Base-by-base conservation (phyloP, 2,329 filamentous ascomycete species). In the Phoma sp. region DNA sequence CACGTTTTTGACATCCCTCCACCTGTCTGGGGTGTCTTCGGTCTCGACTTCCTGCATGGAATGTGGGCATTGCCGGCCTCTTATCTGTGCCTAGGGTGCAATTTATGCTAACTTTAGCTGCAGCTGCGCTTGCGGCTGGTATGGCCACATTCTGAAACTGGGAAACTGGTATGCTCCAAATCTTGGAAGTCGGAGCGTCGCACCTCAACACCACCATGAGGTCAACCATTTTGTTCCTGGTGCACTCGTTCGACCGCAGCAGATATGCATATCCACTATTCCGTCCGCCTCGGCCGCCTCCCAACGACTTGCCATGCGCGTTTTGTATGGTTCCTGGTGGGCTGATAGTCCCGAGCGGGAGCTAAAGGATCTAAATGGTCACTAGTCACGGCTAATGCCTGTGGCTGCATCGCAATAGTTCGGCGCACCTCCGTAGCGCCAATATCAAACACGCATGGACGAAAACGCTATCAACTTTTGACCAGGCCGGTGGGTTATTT, bases 371-470 rank as follows among this genome's bases (percentile, higher is more conserved):
- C 31, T 43, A 38, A 36, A 47, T 50, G 46, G 36, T 51, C 33
- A 21, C 46, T 51, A 57, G 45, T 48, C 43, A 50, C 38, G 43
- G 43, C 53, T 48, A 57, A 48, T 39, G 43, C 35, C 5, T 47
- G 43, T 56, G 47, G 53, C 53, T 56, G 53, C 53, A 51, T 51
- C 37, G 25, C 50, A 48, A 56, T 57, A 57, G 48, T 51, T 57
- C 48, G 48, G 53, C 38, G 32, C 29, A 43, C 33, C 27, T 48
- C 43, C 24, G 43, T 57, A 57, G 53, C 53, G 53, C 48, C 27
- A 48, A 39, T 44, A 39, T 45, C 53, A 57, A 57, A 57, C 53
- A 43, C 43, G 52, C 52, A 46, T 40, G 51, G 52, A 55, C 52
- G 41, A 47, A 50, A 55, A 46, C 43, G 46, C 52, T 47, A 55